Base-by-base conservation (phyloP, 805 yeast species). In the Wickerhamiella sergipiensis region DNA sequence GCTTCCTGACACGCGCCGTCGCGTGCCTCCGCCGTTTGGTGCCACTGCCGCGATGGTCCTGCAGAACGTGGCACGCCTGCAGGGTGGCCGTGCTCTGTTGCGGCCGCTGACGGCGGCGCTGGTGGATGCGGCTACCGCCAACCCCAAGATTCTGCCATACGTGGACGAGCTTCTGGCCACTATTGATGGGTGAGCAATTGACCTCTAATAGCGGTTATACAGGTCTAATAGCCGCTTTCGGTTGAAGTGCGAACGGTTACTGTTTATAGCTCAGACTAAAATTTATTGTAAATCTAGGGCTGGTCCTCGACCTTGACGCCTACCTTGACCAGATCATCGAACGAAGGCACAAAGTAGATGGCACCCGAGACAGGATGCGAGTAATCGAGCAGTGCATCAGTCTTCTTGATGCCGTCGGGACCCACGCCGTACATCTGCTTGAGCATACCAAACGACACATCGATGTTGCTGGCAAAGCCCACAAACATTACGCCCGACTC, bases 401-500 rank as follows among this genome's bases (percentile, higher is more conserved):
- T n/a, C 40, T 36, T 13, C 40, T 36, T 36, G 19, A 36, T 17
- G 19, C 19, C 19, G 40, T 36, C 40, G 19, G 40, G 40, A 17
- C 40, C 40, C 8, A 36, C 40, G 7, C 40, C 40, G 19, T 36
- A 36, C 40, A 36, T 36, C 40, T 36, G 40, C 40, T 36, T 15
- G 40, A 36, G 40, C 40, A 36, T 36, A 6, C 40, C 40, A n/a
- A 36, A 36, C 40, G 40, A n/a, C 19, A 36, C 40, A 13, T 36
- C 19, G 19, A 36, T 36, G 40, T 36, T n/a, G 77, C 77, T 46
- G 80, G 75, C 31, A 72, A 85, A 48, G 95, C 95, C 50, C 96
- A 87, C 67, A 78, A 81, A 53, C 76, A 84, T 57, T 96, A 96
- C 54, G 73, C 88, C 47, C 95, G 95, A 47, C 80, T 90, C 46